Evolutionary conservation across 805 yeast species (phyloP).

Genomic region (Yamadazyma phyllophila): DNA sequence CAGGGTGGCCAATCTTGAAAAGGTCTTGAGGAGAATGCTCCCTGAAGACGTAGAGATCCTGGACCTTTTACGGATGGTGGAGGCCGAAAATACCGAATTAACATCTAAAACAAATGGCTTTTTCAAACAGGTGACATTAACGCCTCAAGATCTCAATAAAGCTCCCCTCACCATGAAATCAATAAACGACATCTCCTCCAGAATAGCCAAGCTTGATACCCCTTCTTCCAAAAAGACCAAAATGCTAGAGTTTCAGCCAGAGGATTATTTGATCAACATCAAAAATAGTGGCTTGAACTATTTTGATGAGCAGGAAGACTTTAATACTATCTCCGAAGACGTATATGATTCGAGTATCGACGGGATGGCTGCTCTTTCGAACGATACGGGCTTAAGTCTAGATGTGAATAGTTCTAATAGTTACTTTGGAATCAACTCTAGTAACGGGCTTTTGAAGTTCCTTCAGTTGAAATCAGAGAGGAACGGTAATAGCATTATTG

Average conservation of each 20-base stretch:
- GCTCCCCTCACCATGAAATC: constrained; percentile 17
- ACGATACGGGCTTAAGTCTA: constrained; percentile 18
- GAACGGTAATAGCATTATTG: constrained; percentile 23
- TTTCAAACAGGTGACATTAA: constrained; percentile 16
- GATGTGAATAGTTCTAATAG: constrained; percentile 48
- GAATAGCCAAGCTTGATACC: constrained; percentile 8
- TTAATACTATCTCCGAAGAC: constrained; percentile 8
- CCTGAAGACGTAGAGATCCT: constrained; percentile 27
- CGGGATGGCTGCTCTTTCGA: constrained; percentile 64
- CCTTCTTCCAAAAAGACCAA: constrained; percentile 2
- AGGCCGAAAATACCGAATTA: constrained; percentile 8
- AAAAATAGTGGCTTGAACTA: constrained; percentile 19
- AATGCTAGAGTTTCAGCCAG: constrained; percentile 16
- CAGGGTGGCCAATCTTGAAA: constrained; percentile 29
- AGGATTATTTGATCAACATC: constrained; percentile 19
- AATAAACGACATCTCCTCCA: constrained; percentile 16
- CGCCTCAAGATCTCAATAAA: constrained; percentile 17
- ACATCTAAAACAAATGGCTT: constrained; percentile 9
- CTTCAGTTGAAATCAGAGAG: constrained; percentile 34
- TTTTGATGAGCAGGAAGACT: constrained; percentile 20
- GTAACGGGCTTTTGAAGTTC: constrained; percentile 52
- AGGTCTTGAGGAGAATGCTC: constrained; percentile 31
- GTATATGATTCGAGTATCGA: constrained; percentile 35
- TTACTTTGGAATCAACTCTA: constrained; percentile 64
- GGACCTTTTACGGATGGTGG: constrained; percentile 16